phyloP scores from a whole-genome alignment of 768 basidiomycete genomes.

The Cubamyces sp. region DNA sequence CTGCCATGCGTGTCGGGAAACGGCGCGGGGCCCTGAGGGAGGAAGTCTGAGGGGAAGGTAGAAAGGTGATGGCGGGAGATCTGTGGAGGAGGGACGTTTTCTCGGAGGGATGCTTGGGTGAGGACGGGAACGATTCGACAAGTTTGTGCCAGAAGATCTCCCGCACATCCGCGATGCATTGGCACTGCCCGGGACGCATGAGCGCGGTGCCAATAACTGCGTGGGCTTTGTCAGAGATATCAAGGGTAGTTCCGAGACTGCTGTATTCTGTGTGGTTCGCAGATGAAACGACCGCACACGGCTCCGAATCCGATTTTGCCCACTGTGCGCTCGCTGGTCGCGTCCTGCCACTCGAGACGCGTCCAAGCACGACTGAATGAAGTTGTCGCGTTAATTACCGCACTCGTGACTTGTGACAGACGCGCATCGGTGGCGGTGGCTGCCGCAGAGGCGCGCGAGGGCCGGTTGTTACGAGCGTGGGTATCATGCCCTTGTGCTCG shows the following conservation, averaged over 20 bases:
- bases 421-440: constrained; percentile 1
- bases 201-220: neutral
- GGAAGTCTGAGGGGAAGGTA: neutral
- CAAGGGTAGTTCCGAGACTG: neutral
- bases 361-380: no score
- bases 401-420: constrained; percentile 7
- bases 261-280: no score
- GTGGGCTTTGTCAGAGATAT: neutral
- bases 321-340: no score
- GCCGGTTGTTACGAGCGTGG: neutral
- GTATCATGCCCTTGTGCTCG: neutral
- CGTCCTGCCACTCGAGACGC: no score
- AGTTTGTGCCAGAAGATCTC: constrained; percentile 4
- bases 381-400: neutral
- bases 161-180: constrained; percentile 3
- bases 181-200: neutral
- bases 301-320: no score
- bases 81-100: constrained; percentile 2
- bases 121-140: constrained; percentile 14
- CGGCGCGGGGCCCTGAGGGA: constrained; percentile 14
- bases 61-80: constrained; percentile 10
- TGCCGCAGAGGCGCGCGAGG: constrained; percentile 1
- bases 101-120: neutral
- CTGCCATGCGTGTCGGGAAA: constrained; percentile 12
- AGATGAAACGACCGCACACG: no score